Percentiles rank a stretch among this genome's conserved stretches.
Evolutionary conservation across 202 grass and related monocot genomes (phyloP).

Genomic region (Elaeis oleifera): DNA sequence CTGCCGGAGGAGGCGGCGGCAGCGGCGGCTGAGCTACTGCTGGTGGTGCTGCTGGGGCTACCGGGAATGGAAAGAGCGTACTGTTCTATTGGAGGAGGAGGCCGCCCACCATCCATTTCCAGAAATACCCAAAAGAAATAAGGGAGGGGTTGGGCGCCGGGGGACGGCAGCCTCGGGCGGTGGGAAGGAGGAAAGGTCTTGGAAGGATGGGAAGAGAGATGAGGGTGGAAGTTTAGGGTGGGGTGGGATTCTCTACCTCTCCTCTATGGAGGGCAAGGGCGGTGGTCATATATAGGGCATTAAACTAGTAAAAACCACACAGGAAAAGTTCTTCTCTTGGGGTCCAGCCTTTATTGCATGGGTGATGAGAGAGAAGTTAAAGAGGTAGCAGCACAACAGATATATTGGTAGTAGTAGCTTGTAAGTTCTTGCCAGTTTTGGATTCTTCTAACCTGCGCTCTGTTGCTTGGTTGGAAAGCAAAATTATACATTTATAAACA

Average conservation of each 20-base stretch:
- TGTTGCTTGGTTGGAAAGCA: no score
- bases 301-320: slow-evolving; percentile 6
- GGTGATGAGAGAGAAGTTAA: no score
- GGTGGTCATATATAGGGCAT: slow-evolving; percentile 67
- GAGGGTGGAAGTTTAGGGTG: slow-evolving; percentile 43
- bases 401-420: no score
- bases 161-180: slow-evolving; percentile 21
- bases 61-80: slow-evolving; percentile 1
- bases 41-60: not conserved
- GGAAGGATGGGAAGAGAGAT: slow-evolving; percentile 18
- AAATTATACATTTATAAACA: no score
- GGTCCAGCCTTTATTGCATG: no score
- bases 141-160: not conserved
- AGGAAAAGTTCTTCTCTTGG: no score
- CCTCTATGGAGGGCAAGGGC: slow-evolving; percentile 28
- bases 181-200: slow-evolving; percentile 11
- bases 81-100: slow-evolving; percentile 22
- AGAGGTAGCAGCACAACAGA: no score
- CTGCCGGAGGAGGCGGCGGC: not conserved
- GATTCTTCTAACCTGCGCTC: no score
- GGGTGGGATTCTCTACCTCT: slow-evolving; percentile 23
- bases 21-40: no score
- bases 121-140: no score
- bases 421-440: no score
- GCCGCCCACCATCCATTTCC: no score